Conservation (phyloP, 2,329 filamentous ascomycete genomes). For the Diaporthe caulivora region DNA sequence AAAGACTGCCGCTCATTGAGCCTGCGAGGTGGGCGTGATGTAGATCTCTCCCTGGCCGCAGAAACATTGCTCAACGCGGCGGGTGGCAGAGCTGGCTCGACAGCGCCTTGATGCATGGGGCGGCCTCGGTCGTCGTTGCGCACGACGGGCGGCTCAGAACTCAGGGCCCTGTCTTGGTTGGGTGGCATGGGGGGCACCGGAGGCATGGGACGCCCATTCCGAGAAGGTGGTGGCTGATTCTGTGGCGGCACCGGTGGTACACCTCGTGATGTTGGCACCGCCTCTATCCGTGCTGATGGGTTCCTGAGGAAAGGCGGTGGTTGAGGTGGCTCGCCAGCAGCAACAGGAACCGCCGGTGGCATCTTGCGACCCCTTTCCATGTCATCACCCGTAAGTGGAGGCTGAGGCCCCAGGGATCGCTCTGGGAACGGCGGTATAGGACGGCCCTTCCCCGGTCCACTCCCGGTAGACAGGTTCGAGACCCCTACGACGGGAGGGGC, state of each 20-base stretch:
- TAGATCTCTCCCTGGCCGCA: not conserved
- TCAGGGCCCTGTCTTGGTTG: not conserved
- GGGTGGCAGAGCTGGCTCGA: not conserved
- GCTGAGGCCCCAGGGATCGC: not conserved
- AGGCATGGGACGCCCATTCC: not conserved
- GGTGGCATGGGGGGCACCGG: not conserved
- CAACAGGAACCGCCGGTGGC: not conserved
- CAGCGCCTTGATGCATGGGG: not conserved
- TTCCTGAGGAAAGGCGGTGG: not conserved
- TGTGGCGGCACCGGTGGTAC: not conserved
- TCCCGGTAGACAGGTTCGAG: not conserved
- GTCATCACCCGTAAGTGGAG: not conserved
- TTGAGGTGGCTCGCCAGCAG: not conserved
- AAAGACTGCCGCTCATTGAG: not conserved
- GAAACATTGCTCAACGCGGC: not conserved
- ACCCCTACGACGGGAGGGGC: not conserved
- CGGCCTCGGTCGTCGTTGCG: not conserved
- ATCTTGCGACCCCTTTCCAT: not conserved
- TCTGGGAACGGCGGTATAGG: not conserved
- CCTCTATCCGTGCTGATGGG: not conserved
- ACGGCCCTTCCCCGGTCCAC: not conserved
- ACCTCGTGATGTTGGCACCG: not conserved
- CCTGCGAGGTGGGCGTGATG: constrained; percentile 22
- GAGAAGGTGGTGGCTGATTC: not conserved
- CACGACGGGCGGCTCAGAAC: not conserved